These are phyloP conservation scores for Fistulina hepatica DNA, from an alignment of 1,284 basidiomycete species.

Conservation along the genomic window DNA sequence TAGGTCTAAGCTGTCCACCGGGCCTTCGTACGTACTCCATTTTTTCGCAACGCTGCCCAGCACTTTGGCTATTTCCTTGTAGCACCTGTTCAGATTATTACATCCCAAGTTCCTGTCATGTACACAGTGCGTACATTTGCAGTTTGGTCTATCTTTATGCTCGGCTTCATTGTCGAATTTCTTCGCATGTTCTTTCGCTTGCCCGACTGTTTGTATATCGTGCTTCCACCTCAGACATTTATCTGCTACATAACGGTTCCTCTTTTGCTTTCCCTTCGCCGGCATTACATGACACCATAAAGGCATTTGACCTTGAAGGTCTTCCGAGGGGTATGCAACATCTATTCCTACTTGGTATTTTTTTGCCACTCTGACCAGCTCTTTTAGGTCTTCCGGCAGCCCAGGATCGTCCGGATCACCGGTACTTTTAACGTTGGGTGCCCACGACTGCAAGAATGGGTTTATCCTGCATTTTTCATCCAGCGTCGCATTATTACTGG, in stretches of 20 bases:
- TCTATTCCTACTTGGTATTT: conserved; percentile 9
- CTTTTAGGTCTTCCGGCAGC: conserved; percentile 4
- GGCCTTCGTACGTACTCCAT: too few species aligned
- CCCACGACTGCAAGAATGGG: conserved; percentile 13
- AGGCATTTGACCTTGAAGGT: neutral
- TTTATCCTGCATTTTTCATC: conserved; percentile 5
- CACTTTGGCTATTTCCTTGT: too few species aligned
- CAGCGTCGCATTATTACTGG: neutral
- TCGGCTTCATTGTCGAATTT: neutral
- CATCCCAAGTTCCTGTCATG: too few species aligned
- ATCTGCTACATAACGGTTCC: too few species aligned
- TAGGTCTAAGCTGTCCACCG: too few species aligned
- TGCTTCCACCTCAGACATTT: neutral
- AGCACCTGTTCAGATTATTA: too few species aligned
- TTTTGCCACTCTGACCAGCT: conserved; percentile 7
- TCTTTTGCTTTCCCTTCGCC: neutral
- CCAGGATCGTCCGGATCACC: too few species aligned
- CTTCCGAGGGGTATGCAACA: neutral
- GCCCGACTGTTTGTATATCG: neutral
- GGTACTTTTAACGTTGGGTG: too few species aligned
- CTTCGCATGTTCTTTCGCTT: neutral
- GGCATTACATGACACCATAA: neutral
- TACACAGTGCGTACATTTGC: neutral
- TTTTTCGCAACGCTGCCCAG: too few species aligned
- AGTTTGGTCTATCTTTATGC: neutral